Base-by-base conservation (phyloP, 2,329 filamentous ascomycete species). In the Calcarisporium arbuscula region DNA sequence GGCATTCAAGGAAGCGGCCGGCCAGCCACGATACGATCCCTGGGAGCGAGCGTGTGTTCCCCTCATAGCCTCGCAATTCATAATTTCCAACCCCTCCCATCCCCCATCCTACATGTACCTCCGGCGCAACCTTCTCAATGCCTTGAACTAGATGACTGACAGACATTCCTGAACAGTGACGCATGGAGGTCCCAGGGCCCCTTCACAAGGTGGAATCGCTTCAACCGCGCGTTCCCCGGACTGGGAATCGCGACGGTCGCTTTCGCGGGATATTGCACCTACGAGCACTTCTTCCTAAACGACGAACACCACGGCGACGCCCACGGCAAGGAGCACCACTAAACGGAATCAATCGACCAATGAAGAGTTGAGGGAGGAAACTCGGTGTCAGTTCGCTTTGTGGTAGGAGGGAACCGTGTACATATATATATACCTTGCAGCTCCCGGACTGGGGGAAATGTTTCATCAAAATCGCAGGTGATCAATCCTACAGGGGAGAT, bases 221-320 rank as follows among this genome's bases (percentile, higher is more conserved):
- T 95, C 71, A 88, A 82, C 68, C 70, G 75, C 53, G 71, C 79
- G 45, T 87, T 98, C 58, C 92, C 92, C 23, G 92, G 92, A 42
- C 73, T 98, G 51, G 92, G 92, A 45, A 94, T 90, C 50, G 92
- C 88, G 20, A 84, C 84, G 5, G 89, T 92, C 40, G 89, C 90
- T 29, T 98, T 98, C 61, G 79, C 82, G 32, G 81, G 70, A 44
- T 98, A 98, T 68, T 87, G 89, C 61, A 78, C 76, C 41, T 94
- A 87, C 63, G 92, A 98, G 68, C 77, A 92, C 61, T 65, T 94
- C 36, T 94, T 95, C 62, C 58, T 94, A 49, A 74, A 82, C 54
- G 82, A 89, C 44, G 74, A 81, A 43, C 75, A 80, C 49, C 66
- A 65, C 43, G 62, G 64, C 41, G 54, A 54, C 30, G 65, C 56